These are phyloP conservation scores for Dactylellina sp. DNA, from an alignment of 2,329 filamentous ascomycete genomes.

Conservation along the genomic window DNA sequence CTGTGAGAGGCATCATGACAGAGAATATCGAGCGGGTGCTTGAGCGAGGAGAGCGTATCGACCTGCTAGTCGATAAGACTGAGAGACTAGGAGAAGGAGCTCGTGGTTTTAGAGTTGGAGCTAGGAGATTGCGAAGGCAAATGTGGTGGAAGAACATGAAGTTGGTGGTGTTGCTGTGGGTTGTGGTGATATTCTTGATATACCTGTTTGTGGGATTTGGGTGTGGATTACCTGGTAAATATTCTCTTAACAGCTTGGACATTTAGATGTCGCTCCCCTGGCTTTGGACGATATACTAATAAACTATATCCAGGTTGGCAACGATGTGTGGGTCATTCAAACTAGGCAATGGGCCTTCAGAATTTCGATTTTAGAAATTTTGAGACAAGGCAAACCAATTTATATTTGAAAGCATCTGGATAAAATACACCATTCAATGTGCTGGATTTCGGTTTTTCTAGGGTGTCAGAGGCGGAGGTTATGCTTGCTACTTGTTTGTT, in stretches of 20 bases:
- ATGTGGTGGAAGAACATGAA: slow-evolving; percentile 78
- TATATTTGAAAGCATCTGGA: too few relatives aligned
- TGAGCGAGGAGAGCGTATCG: slow-evolving; percentile 91
- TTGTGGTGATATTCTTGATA: slow-evolving; percentile 74
- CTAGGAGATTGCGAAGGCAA: slow-evolving; percentile 83
- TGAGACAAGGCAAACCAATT: too few relatives aligned
- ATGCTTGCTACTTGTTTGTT: slow-evolving; percentile 13
- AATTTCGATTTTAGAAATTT: too few relatives aligned
- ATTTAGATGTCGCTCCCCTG: neutral
- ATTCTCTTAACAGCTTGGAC: neutral
- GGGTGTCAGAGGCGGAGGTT: too few relatives aligned
- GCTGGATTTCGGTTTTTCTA: neutral
- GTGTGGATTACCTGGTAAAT: slow-evolving; percentile 74
- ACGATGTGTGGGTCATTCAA: slow-evolving; percentile 30
- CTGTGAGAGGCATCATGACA: slow-evolving; percentile 91
- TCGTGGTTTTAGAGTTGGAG: slow-evolving; percentile 88
- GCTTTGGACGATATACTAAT: neutral
- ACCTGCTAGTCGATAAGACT: slow-evolving; percentile 95
- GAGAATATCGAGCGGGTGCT: slow-evolving; percentile 91
- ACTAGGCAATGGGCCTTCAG: neutral
- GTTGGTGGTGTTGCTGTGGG: slow-evolving; percentile 85
- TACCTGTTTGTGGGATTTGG: slow-evolving; percentile 79
- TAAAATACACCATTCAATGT: neutral
- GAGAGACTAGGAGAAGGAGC: slow-evolving; percentile 89
- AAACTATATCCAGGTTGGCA: slow-evolving; percentile 26